phyloP scores from a whole-genome alignment of 441 rosid genomes.

The Arabidopsis lyrata region DNA sequence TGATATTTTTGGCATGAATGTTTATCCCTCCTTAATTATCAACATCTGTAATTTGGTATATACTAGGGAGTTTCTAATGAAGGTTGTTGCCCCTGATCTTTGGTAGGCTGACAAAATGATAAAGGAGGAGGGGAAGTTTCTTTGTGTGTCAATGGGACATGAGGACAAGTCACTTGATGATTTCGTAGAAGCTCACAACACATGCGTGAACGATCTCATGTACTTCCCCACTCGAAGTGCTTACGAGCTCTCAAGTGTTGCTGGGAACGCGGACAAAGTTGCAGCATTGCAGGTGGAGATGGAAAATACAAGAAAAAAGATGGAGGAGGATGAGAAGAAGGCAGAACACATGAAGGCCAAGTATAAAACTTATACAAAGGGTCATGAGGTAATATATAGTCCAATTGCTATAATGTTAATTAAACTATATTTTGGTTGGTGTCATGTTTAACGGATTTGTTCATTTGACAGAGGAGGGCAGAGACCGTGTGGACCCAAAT shows the following conservation, averaged over 20 bases:
- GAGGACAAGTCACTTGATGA: constrained; percentile 83
- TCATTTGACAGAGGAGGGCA: constrained; percentile 67
- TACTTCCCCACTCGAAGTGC: constrained; percentile 94
- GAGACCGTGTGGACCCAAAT: constrained; percentile 80
- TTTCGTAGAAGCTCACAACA: constrained; percentile 88
- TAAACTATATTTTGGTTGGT: constrained; percentile 10
- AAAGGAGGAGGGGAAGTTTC: constrained; percentile 72
- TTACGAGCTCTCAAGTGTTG: constrained; percentile 93
- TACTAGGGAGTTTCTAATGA: constrained; percentile 5
- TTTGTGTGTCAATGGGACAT: constrained; percentile 90
- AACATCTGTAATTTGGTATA: constrained; percentile 20
- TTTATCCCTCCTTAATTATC: constrained; percentile 18
- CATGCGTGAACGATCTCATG: constrained; percentile 92
- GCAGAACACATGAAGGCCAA: constrained; percentile 84
- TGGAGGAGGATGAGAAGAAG: constrained; percentile 89
- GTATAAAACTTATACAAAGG: constrained; percentile 84
- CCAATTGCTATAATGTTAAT: constrained; percentile 2
- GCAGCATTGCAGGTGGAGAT: constrained; percentile 85
- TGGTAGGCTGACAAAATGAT: constrained; percentile 78
- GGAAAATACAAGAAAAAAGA: constrained; percentile 71
- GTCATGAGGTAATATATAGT: constrained; percentile 79
- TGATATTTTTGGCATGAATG: constrained; percentile 12
- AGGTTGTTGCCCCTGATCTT: constrained; percentile 18
- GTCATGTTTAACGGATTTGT: constrained; percentile 20
- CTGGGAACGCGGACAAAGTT: constrained; percentile 87